Evolutionary conservation across 176 grass and related monocot species (phyloP), one percentile per base, ranked within the genome.

Genomic region (Oryza glaberrima): DNA sequence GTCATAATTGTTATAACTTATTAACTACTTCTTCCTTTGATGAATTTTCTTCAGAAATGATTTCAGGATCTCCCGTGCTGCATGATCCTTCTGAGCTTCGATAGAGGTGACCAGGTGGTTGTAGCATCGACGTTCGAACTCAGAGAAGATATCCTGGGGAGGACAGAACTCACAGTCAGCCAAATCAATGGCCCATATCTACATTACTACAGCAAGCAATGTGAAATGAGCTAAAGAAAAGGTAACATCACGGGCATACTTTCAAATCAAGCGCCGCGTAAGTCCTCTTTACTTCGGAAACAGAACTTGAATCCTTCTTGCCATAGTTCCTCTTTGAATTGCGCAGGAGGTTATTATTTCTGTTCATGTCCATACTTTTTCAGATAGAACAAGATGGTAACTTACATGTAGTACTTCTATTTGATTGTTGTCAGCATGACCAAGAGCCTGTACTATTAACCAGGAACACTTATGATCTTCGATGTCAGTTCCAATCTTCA

Each of bases 381-480:
- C 1, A 51, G 17, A n/a, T 54, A n/a, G 5, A 45, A 40, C 54
- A 0, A n/a, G 9, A 65, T 26, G 20, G 32, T 6, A 30, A 25
- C 61, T 68, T 81, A 87, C 77, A n/a, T 47, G 47, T 20, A 87
- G 26, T 58, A 61, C 77, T 76, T 87, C 70, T 51, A 76, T 81
- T 56, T 87, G 70, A 28, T 68, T 58, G 16, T 4, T 46, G 35
- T 76, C 51, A 75, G 85, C 85, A 11, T 58, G 78, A 8, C 61
- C 17, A 32, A 87, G 60, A 70, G 85, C 85, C 25, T 87, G 61
- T 61, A 87, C 85, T 22, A 87, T 87, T 61, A 87, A 25, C 85
- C 85, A 87, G 63, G 85, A 82, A 67, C 85, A 87, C 48, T 82
- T 87, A 65, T 87, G 78, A 87, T 87, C 78, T 76, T 87, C 78